Base-by-base conservation (phyloP, 202 grass and related monocot species). In the Schoenoplectus tabernaemontani region DNA sequence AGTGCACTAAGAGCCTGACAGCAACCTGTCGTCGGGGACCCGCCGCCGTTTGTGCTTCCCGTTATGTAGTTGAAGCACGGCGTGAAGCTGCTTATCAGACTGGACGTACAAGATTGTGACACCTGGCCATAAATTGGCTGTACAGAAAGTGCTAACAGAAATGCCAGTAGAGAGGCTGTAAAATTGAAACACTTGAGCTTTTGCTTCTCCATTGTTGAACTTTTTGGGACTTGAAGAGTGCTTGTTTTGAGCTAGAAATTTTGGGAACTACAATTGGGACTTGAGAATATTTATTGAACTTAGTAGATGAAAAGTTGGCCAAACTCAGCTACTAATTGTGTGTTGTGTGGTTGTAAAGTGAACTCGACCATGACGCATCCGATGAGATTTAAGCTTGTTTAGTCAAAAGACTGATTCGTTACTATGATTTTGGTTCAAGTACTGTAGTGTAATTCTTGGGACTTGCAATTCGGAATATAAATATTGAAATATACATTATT, bases 51-150 rank as follows among this genome's bases (percentile, higher is more conserved):
- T 77, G 74, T 81, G 86, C 78, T 88, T 78, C 22, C 82, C 2
- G 90, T 93, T 8, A 97, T 54, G 83, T 43, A 97, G 70, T 81
- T 87, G 12, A 97, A 64, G 74, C 93, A 93, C 0, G 90, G 90
- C 0, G 90, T 97, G 86, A 93, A 93, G 85, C 78, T 91, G 9
- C 70, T 84, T 11, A 97, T 53, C 57, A 97, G 57, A 10, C 90
- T 57, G 9, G 78, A 54, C 34, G 90, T 83, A 85, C 93, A 97
- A 32, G 90, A 84, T 66, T 77, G 79, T 43, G 88, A 30, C 4
- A 78, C 82, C 82, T 98, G 95, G 17, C 85, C 86, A 0, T 82
- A 81, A 12, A 86, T 87, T 32, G 78, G 65, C 30, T 38, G 54
- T 10, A 64, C 9, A 61, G 60, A 32, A 64, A 80, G 13, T 19